Conservation (phyloP, 768 basidiomycete genomes). For the Boletellus ananas region DNA sequence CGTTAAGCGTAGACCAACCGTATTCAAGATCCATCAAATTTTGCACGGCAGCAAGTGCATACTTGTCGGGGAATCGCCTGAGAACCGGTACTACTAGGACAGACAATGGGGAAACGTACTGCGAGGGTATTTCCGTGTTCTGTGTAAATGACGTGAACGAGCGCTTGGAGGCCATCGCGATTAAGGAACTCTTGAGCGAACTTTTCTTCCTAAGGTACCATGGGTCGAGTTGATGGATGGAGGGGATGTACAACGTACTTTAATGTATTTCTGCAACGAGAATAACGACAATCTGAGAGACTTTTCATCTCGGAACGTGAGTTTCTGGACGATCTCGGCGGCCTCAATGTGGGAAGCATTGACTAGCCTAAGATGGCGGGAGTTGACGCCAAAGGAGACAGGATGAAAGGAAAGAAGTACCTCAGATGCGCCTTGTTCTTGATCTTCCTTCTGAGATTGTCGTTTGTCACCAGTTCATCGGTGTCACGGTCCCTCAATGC, state of each 20-base stretch:
- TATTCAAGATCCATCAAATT: conserved; percentile 84
- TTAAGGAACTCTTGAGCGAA: conserved; percentile 78
- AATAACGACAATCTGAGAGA: conserved; percentile 67
- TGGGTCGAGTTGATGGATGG: not conserved
- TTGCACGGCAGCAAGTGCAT: conserved; percentile 81
- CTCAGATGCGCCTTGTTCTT: conserved; percentile 73
- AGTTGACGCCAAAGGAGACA: not conserved
- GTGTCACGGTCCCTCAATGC: conserved; percentile 74
- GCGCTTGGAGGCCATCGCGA: conserved; percentile 63
- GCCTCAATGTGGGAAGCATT: conserved; percentile 80
- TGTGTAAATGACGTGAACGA: conserved; percentile 64
- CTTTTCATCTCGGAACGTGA: conserved; percentile 55
- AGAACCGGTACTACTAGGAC: not conserved
- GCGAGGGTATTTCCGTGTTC: conserved; percentile 83
- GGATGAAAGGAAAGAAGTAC: conserved; percentile 38
- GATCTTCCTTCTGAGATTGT: conserved; percentile 81
- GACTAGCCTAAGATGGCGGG: conserved; percentile 53
- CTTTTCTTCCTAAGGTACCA: conserved; percentile 63
- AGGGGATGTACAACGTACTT: conserved; percentile 40
- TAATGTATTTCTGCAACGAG: conserved; percentile 75
- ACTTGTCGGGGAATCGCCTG: conserved; percentile 41
- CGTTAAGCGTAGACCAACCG: conserved; percentile 74
- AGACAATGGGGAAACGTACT: conserved; percentile 38
- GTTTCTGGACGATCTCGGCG: conserved; percentile 67
- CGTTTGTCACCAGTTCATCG: conserved; percentile 82